These are phyloP conservation scores for Durotheca rogersii DNA, from an alignment of 495 filamentous ascomycete species.

Conservation along the genomic window DNA sequence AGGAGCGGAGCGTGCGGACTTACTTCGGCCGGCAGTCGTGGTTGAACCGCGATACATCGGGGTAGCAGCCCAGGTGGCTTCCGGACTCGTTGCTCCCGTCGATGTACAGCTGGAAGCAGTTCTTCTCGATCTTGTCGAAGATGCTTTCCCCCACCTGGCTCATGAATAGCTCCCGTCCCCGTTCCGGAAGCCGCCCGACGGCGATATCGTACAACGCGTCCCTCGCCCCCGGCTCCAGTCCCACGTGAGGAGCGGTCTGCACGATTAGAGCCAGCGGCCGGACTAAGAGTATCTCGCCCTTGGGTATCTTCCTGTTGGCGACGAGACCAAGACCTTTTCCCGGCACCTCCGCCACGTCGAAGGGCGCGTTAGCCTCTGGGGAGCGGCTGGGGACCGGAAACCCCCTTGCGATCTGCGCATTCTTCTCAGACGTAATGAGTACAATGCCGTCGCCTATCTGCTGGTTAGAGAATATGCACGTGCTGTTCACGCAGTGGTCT, in stretches of 20 bases:
- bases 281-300: constrained; percentile 43
- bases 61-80: constrained; percentile 40
- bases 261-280: constrained; percentile 36
- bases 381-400: constrained; percentile 19
- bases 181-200: constrained; percentile 30
- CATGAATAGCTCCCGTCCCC: constrained; percentile 28
- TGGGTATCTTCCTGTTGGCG: constrained; percentile 40
- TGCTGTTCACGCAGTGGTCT: constrained; percentile 37
- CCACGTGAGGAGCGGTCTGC: constrained; percentile 32
- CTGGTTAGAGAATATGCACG: constrained; percentile 39
- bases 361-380: constrained; percentile 19
- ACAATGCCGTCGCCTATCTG: constrained; percentile 33
- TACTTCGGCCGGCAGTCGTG: constrained; percentile 51
- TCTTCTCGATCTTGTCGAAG: constrained; percentile 40
- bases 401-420: constrained; percentile 26
- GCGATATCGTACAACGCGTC: constrained; percentile 36
- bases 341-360: constrained; percentile 32
- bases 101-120: constrained; percentile 44
- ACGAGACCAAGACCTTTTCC: constrained; percentile 45
- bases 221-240: constrained; percentile 21
- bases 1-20: constrained; percentile 21
- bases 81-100: constrained; percentile 29
- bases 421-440: constrained; percentile 35
- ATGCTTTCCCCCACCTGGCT: constrained; percentile 38
- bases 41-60: constrained; percentile 42